Evolutionary conservation across 208 protist species (phyloP), one percentile per base, ranked within the genome.

Genomic region (Crithidia thermophila): DNA sequence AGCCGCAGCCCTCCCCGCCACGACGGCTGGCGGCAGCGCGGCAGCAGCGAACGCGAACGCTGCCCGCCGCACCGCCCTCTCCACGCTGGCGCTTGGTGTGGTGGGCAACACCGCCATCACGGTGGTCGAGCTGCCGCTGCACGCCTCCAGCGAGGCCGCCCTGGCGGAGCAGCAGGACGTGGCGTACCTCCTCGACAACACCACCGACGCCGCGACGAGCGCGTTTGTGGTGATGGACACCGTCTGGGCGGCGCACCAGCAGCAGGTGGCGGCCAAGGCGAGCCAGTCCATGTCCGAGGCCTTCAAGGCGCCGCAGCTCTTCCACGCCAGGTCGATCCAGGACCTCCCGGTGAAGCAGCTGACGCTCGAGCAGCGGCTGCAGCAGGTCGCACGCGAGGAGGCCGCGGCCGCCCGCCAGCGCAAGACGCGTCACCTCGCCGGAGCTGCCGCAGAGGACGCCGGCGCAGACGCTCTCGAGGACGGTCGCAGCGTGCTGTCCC

Each of bases 291-390:
- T 81, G 33, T 82, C 75, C 2, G 88, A 90, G 45, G 74, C 81
- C 4, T 94, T 94, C 72, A 59, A 59, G 11, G 33, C 65, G 9
- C 56, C 78, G 20, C 70, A 81, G 30, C 59, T 76, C 1, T 79
- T 73, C 73, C 85, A 90, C 46, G 85, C 89, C 20, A 64, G 72
- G 45, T 86, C 79, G 56, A 82, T 90, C n/a, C 81, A 84, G 67
- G 84, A 90, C 27, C 51, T 92, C n/a, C 85, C 89, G 56, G 75
- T 83, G 34, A 81, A 86, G 59, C 69, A 79, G 56, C 50, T 86
- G 16, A 92, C 89, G 16, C 79, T 92, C 14, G 85, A 91, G 67
- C 80, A 91, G 72, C 85, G 88, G 8, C 71, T 94, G 46, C 87
- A 82, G 34, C 67, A 81, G 51, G 47, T 93, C 27, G 61, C 61